phyloP scores from a whole-genome alignment of 1,284 basidiomycete genomes.

The Cryptococcus wingfieldii region DNA sequence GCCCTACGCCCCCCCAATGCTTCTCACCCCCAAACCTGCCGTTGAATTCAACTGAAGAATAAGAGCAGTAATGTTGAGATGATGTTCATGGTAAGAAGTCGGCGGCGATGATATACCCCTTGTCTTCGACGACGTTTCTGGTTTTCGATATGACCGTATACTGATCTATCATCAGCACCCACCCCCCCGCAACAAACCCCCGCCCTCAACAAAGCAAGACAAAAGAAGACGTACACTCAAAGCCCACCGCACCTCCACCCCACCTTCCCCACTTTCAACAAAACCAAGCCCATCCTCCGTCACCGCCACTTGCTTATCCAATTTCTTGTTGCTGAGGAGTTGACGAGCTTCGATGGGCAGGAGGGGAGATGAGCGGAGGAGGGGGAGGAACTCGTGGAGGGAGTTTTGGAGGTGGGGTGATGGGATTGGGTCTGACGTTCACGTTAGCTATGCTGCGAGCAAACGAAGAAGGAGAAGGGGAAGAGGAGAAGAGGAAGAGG shows the following conservation, averaged over 20 bases:
- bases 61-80: too few relatives aligned
- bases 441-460: background rate
- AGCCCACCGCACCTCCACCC: slow-evolving; percentile 38
- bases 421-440: slow-evolving; percentile 40
- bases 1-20: too few relatives aligned
- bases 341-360: too few relatives aligned
- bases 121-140: slow-evolving; percentile 46
- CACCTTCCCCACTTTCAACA: slow-evolving; percentile 3
- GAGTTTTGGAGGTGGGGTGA: slow-evolving; percentile 46
- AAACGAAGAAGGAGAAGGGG: background rate
- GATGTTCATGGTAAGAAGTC: slow-evolving; percentile 3
- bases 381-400: slow-evolving; percentile 40
- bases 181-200: background rate
- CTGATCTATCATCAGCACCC: slow-evolving; percentile 12
- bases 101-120: slow-evolving; percentile 41
- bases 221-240: slow-evolving; percentile 36
- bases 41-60: too few relatives aligned
- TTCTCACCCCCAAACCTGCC: too few relatives aligned
- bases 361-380: slow-evolving; percentile 1
- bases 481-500: too few relatives aligned
- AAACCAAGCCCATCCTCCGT: slow-evolving; percentile 26
- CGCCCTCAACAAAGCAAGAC: background rate
- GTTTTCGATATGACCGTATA: slow-evolving; percentile 44
- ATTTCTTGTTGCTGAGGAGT: background rate
- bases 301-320: slow-evolving; percentile 24